These are phyloP conservation scores for Tolypocladium album DNA, from an alignment of 2,329 filamentous ascomycete genomes.

Conservation along the genomic window DNA sequence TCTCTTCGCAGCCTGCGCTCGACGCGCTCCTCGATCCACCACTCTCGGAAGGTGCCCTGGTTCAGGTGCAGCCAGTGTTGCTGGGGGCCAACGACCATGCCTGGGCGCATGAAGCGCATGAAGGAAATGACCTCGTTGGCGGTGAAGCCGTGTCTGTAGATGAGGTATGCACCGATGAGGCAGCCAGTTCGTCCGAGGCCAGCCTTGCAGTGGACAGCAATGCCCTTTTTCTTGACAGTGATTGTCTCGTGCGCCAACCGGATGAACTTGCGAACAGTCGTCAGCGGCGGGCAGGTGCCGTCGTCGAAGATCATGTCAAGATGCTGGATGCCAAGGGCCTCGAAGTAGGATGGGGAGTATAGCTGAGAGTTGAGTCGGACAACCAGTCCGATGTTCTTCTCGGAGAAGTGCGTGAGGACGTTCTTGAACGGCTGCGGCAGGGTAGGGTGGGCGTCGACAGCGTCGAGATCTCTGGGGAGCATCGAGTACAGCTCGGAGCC, in stretches of 20 bases:
- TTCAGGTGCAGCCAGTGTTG: slow-evolving; percentile 99
- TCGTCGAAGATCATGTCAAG: slow-evolving; percentile 99
- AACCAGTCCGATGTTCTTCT: slow-evolving; percentile 82
- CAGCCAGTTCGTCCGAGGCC: slow-evolving; percentile 92
- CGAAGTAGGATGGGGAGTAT: slow-evolving; percentile 96
- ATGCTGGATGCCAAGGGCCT: slow-evolving; percentile 86
- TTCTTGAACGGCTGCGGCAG: slow-evolving; percentile 91
- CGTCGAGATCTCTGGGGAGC: slow-evolving; percentile 65
- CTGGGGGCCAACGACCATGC: slow-evolving; percentile 97
- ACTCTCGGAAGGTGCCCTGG: slow-evolving; percentile 94
- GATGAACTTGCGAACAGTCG: slow-evolving; percentile 89
- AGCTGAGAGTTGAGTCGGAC: slow-evolving; percentile 92
- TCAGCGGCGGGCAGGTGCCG: slow-evolving; percentile 83
- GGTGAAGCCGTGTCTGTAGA: slow-evolving; percentile 94
- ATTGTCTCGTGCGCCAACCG: slow-evolving; percentile 92
- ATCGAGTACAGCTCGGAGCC: slow-evolving; percentile 63
- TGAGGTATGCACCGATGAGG: slow-evolving; percentile 92
- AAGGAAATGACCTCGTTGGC: slow-evolving; percentile 96
- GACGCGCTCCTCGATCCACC: slow-evolving; percentile 88
- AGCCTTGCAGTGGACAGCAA: slow-evolving; percentile 97
- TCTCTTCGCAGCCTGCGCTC: slow-evolving; percentile 56
- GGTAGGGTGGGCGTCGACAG: slow-evolving; percentile 57
- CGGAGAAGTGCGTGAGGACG: slow-evolving; percentile 78
- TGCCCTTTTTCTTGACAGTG: slow-evolving; percentile 78
- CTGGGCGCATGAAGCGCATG: slow-evolving; percentile 98